Percentiles rank a stretch among this genome's conserved stretches.
Conservation (phyloP, 2,329 filamentous ascomycete genomes). For the Arthrinium puccinioides region DNA sequence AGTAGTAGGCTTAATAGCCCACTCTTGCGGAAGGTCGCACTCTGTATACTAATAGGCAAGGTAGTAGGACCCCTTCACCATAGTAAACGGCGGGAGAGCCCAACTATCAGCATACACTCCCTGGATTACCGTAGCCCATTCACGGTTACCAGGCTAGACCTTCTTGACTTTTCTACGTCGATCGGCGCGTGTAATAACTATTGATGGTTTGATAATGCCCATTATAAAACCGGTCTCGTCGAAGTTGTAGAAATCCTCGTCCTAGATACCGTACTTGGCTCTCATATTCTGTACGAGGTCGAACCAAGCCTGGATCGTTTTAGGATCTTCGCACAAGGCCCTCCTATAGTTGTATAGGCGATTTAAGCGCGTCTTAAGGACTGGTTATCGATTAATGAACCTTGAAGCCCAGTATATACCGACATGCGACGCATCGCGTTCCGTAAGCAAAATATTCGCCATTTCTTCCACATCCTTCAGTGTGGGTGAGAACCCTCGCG, state of each 20-base stretch:
- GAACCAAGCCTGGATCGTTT: constrained; percentile 1
- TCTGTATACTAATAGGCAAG: constrained; percentile 3
- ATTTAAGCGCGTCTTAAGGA: background rate
- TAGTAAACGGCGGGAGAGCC: constrained; percentile 7
- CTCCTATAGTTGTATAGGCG: background rate
- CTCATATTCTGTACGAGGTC: background rate
- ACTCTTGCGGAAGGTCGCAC: background rate
- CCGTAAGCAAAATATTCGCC: background rate
- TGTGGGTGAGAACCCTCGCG: background rate
- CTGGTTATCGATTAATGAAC: background rate
- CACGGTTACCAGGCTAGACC: constrained; percentile 13
- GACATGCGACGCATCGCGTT: background rate
- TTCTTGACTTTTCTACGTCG: background rate
- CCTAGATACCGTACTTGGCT: background rate
- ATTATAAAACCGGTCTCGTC: constrained; percentile 2
- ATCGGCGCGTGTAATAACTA: constrained; percentile 2
- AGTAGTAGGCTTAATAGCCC: background rate
- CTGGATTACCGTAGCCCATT: constrained; percentile 18
- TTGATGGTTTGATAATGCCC: background rate
- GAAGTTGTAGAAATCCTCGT: constrained; percentile 2
- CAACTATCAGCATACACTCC: constrained; percentile 8
- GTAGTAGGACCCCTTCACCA: constrained; percentile 3
- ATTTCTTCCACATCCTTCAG: background rate
- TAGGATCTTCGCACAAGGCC: background rate
- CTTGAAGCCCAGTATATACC: background rate